Evolutionary conservation across 192 early-diverging fungal species (phyloP).

Genomic region (Coemansia sp.): DNA sequence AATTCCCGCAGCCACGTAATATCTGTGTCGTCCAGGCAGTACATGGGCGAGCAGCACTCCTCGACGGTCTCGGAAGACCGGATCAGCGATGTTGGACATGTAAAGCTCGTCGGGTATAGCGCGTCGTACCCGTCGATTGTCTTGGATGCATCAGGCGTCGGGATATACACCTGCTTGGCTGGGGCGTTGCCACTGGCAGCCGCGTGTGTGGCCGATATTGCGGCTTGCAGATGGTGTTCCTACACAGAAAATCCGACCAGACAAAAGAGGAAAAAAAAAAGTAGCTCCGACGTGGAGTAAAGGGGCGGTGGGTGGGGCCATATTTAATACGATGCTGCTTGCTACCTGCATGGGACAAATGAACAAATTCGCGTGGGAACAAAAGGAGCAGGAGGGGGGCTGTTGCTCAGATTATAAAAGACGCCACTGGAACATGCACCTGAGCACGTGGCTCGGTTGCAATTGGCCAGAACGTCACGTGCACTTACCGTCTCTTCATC

Average conservation of each 20-base stretch:
- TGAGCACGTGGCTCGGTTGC: constrained; percentile 6
- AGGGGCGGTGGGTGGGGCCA: neutral
- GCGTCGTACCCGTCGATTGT: constrained; percentile 65
- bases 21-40: constrained; percentile 90
- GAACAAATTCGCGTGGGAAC: neutral
- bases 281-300: neutral
- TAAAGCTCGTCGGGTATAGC: constrained; percentile 69
- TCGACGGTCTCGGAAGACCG: constrained; percentile 86
- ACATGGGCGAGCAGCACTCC: constrained; percentile 82
- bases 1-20: constrained; percentile 62
- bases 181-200: constrained; percentile 61
- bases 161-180: constrained; percentile 71
- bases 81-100: constrained; percentile 76
- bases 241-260: constrained; percentile 29
- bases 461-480: constrained; percentile 11
- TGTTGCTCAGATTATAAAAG: too few relatives aligned
- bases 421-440: constrained; percentile 1
- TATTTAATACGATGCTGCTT: neutral
- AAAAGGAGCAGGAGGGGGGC: neutral
- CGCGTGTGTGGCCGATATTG: constrained; percentile 75
- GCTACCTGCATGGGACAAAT: too few relatives aligned
- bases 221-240: constrained; percentile 95
- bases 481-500: constrained; percentile 79
- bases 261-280: neutral
- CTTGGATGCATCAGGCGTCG: constrained; percentile 87